These are phyloP conservation scores for Aspergillus alliaceus DNA, from an alignment of 2,329 filamentous ascomycete species.

Conservation along the genomic window DNA sequence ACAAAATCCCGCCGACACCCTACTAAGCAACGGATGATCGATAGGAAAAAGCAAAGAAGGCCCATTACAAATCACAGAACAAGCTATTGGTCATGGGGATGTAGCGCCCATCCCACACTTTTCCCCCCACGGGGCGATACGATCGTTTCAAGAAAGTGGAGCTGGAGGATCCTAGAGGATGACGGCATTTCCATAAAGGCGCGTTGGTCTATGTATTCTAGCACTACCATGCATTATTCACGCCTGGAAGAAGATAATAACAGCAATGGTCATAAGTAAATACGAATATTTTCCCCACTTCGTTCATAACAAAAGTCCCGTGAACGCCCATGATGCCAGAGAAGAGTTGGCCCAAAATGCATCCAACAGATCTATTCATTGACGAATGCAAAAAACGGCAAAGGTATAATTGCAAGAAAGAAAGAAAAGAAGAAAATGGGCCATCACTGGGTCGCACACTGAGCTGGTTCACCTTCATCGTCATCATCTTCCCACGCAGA, in stretches of 20 bases:
- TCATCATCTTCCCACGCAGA: conserved; percentile 53
- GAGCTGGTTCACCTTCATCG: conserved; percentile 45
- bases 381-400: conserved; percentile 10
- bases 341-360: conserved; percentile 13
- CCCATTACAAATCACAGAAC: neutral
- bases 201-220: conserved; percentile 1
- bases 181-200: neutral
- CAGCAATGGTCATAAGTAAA: neutral
- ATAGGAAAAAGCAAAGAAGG: neutral
- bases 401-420: conserved; percentile 7
- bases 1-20: no score
- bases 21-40: neutral
- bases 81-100: neutral
- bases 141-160: neutral
- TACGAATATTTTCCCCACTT: neutral
- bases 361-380: conserved; percentile 21
- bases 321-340: conserved; percentile 33
- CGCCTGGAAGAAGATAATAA: neutral
- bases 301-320: conserved; percentile 8
- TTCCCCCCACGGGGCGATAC: conserved; percentile 3
- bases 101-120: conserved; percentile 2
- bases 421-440: conserved; percentile 3
- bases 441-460: conserved; percentile 50
- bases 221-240: neutral
- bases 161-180: neutral